Evolutionary conservation across 768 basidiomycete species (phyloP), one percentile per base, ranked within the genome.

Genomic region (Lactarius indigo): DNA sequence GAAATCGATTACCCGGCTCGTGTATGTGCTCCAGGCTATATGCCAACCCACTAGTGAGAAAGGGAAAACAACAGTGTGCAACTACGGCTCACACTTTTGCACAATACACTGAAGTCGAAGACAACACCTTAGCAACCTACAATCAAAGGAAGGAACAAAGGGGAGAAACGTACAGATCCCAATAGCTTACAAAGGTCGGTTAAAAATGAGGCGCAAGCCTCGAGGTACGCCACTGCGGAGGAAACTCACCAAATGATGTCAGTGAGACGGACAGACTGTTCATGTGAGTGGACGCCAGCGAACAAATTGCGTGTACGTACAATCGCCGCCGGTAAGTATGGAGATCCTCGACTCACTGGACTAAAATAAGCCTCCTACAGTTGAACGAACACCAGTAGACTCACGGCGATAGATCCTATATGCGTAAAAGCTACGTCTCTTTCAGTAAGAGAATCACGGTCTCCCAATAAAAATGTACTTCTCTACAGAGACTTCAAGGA

Each of bases 211-310:
- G 23, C 5, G 20, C 12, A 59, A 47, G 55, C 10, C 31, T 33
- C 30, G 30, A n/a, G 15, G 5, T 30, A 13, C 20, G 20, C 35
- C 23, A 39, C 2, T 17, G 3, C 10, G 20, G 47, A 61, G 42
- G 47, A 54, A 28, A 35, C 61, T 37, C 50, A 61, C 61, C 61
- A 13, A 61, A 61, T 50, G 61, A 30, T 28, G 61, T 28, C 1
- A 61, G 15, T n/a, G 61, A 61, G 35, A 33, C 23, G 10, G 10
- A 17, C 30, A 9, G 50, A 61, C 61, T 61, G 35, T 35, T 18
- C 59, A 60, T 60, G 12, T 60, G 12, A 47, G 59, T 15, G 33
- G 30, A 5, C n/a, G 26, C 12, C 17, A 8, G 7, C 47, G n/a
- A 61, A 33, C 7, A 26, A 18, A 33, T 33, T 12, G n/a, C 15